Percentiles rank a stretch among this genome's conserved stretches.
phyloP scores from a whole-genome alignment of 106 monocot genomes.

The Dendrobium huoshanense region DNA sequence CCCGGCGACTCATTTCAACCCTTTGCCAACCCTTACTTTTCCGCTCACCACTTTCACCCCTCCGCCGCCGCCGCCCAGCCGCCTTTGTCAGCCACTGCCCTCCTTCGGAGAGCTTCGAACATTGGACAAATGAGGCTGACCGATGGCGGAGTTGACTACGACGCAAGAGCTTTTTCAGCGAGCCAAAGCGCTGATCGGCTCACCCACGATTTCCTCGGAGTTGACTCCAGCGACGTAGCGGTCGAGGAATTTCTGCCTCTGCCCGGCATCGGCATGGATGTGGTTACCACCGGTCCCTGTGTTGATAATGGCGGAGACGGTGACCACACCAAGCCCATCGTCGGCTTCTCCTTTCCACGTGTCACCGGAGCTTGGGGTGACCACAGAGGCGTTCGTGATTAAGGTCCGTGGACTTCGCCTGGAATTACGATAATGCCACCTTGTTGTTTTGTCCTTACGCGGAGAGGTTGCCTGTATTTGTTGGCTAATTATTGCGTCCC shows the following conservation, averaged over 20 bases:
- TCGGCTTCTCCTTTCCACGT: background rate
- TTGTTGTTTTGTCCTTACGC: no score
- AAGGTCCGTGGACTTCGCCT: background rate
- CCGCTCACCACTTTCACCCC: background rate
- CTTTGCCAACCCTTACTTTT: background rate
- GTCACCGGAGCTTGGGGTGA: conserved; percentile 3
- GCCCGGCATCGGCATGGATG: background rate
- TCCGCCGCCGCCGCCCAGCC: conserved; percentile 2
- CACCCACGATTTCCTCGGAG: conserved; percentile 15
- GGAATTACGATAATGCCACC: background rate
- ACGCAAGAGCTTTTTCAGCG: background rate
- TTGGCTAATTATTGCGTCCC: no score
- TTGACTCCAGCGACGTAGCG: background rate
- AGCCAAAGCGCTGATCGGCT: background rate
- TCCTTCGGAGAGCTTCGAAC: conserved; percentile 26
- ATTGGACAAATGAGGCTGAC: conserved; percentile 13
- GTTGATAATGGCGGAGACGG: background rate
- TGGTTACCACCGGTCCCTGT: background rate
- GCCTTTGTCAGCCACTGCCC: conserved; percentile 19
- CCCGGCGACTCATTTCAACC: background rate
- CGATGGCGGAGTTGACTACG: no score
- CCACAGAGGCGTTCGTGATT: background rate
- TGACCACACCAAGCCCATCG: background rate
- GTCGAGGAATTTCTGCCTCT: background rate
- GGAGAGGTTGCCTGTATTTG: no score